Base-by-base conservation (phyloP, 2,329 filamentous ascomycete species). In the Aulographum hederae region DNA sequence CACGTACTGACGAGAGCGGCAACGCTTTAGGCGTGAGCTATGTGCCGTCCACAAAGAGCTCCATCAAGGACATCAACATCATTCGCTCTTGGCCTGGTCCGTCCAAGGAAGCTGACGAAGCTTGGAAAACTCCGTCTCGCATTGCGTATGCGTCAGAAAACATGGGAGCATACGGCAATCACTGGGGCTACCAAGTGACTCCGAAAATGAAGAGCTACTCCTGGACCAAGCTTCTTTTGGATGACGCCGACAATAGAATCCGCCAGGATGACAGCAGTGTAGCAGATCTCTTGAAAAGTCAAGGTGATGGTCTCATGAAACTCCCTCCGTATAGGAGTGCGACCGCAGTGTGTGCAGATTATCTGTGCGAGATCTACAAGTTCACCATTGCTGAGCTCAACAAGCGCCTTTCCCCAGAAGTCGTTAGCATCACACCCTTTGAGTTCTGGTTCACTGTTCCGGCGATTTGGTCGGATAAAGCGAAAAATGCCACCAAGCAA, bases 391-490 rank as follows among this genome's bases (percentile, higher is more conserved):
- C 12, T 10, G 5, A 11, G 3, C 23, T 39, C 4, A 15, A 11
- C 17, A 37, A 31, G 16, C 25, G 21, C 3, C 34, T 30, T 18
- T 33, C 21, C 3, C 16, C 13, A 0, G 33, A 34, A 3, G 26
- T 39, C 2, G 26, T 27, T 13, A 8, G 16, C 2, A 20, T 19
- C 5, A 39, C 29, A 10, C 43, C 43, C 2, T 32, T 45, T 26
- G 39, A 44, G 15, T 41, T 33, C 19, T 45, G 42, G 42, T 29
- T 46, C 2, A 46, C 44, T 4, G 42, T 46, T 0, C 44, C 43
- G 2, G 44, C 44, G 6, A 42, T 41, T 6, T 46, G 44, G 44
- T 36, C 36, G 3, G 44, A 46, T 25, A 23, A 37, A 13, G 44
- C 41, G 3, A 42, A 41, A 28, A 34, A 28, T 14, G 35, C 37